These are phyloP conservation scores for Colletotrichum somersetense DNA, from an alignment of 2,329 filamentous ascomycete species.

Conservation along the genomic window DNA sequence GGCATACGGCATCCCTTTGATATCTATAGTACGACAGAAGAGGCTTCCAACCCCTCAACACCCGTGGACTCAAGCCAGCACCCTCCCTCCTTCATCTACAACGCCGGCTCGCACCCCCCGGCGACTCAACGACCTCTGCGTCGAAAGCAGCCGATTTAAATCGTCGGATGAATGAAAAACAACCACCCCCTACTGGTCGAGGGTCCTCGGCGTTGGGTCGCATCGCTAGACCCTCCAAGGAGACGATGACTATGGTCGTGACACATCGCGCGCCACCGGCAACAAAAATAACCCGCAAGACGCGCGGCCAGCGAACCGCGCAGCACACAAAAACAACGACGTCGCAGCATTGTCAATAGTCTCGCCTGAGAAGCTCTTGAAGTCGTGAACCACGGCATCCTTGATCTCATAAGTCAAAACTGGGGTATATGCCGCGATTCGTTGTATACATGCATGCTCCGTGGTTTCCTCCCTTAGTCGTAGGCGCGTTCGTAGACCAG, in stretches of 20 bases:
- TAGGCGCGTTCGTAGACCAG: slow-evolving; percentile 55
- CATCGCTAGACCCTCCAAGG: background rate
- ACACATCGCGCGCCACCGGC: background rate
- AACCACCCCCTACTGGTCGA: background rate
- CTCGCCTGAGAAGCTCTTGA: background rate
- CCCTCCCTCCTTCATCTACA: background rate
- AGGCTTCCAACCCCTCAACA: background rate
- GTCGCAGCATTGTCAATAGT: background rate
- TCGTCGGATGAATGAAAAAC: background rate
- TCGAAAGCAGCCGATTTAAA: background rate
- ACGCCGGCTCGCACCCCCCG: background rate
- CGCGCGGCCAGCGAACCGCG: background rate
- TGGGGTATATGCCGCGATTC: background rate
- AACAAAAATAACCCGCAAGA: background rate
- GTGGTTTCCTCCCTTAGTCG: slow-evolving; percentile 1
- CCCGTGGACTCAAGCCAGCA: background rate
- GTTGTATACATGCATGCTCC: background rate
- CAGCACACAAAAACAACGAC: background rate
- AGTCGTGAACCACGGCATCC: too few species aligned
- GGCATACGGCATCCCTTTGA: background rate
- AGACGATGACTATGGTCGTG: background rate
- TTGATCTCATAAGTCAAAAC: background rate
- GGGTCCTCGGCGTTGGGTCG: background rate
- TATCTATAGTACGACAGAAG: background rate
- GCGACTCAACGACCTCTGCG: background rate